These are phyloP conservation scores for Panus rudis DNA, from an alignment of 768 basidiomycete species.

Conservation along the genomic window DNA sequence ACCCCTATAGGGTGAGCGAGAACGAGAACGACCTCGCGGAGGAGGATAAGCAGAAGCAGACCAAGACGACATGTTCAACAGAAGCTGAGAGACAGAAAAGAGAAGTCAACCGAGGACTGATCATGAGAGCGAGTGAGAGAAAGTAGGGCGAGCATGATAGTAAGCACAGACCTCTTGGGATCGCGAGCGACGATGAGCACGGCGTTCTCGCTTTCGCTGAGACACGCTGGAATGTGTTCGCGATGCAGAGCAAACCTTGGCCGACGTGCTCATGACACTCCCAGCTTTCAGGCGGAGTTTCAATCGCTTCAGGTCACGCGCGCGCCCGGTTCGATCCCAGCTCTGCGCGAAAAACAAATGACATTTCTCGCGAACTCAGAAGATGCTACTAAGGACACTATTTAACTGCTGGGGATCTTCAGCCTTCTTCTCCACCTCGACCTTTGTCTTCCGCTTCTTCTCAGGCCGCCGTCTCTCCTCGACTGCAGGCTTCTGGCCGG, in stretches of 20 bases:
- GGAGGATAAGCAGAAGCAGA: slow-evolving; percentile 63
- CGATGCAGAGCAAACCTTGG: slow-evolving; percentile 41
- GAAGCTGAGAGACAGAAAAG: slow-evolving; percentile 45
- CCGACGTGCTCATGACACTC: slow-evolving; percentile 11
- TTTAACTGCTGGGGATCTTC: slow-evolving; percentile 26
- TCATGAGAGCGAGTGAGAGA: slow-evolving; percentile 66
- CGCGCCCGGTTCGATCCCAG: background rate
- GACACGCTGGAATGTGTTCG: slow-evolving; percentile 45
- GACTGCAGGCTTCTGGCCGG: slow-evolving; percentile 1
- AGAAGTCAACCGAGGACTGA: slow-evolving; percentile 47
- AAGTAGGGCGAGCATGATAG: slow-evolving; percentile 84
- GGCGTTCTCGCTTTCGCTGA: slow-evolving; percentile 30
- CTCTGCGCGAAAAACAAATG: background rate
- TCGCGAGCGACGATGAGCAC: slow-evolving; percentile 35
- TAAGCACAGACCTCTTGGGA: slow-evolving; percentile 86
- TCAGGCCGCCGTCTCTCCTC: background rate
- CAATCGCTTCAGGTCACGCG: slow-evolving; percentile 31
- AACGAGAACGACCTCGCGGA: slow-evolving; percentile 72
- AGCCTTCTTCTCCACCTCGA: slow-evolving; percentile 38
- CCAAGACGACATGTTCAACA: slow-evolving; percentile 74
- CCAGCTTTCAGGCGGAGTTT: slow-evolving; percentile 20
- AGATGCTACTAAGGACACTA: slow-evolving; percentile 44
- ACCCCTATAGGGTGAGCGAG: slow-evolving; percentile 62
- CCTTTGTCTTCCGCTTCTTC: slow-evolving; percentile 38
- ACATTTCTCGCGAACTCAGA: slow-evolving; percentile 26